Percentiles rank a stretch among this genome's conserved stretches.
These are phyloP conservation scores for Mycena rebaudengoi DNA, from an alignment of 768 basidiomycete genomes.

Conservation along the genomic window DNA sequence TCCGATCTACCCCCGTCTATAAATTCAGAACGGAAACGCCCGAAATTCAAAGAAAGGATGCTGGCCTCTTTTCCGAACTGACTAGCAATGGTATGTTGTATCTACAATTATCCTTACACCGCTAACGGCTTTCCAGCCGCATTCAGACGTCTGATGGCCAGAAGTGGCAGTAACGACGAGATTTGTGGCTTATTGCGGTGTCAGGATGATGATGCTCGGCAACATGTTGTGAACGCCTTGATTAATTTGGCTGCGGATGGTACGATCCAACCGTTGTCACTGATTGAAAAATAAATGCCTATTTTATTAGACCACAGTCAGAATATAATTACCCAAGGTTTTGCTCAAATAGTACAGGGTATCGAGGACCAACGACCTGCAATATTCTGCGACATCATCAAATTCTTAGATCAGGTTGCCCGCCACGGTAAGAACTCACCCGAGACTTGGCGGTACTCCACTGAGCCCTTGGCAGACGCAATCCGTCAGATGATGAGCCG, in stretches of 20 bases:
- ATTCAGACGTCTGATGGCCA: not conserved
- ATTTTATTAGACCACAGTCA: too few species aligned
- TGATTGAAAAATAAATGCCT: not conserved
- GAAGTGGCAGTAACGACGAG: not conserved
- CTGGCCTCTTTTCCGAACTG: too few species aligned
- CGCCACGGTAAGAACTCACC: not conserved
- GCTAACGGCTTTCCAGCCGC: too few species aligned
- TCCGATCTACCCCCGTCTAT: too few species aligned
- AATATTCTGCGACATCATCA: not conserved
- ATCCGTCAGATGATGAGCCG: not conserved
- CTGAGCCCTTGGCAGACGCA: not conserved
- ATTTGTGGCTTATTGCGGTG: not conserved
- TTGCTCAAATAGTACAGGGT: not conserved
- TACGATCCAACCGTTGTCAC: not conserved
- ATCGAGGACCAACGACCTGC: not conserved
- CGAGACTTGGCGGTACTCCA: not conserved
- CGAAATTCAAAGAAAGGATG: too few species aligned
- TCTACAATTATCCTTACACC: too few species aligned
- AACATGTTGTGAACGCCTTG: not conserved
- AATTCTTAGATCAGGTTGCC: not conserved
- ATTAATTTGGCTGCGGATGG: not conserved
- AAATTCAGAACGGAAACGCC: too few species aligned
- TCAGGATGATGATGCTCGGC: not conserved
- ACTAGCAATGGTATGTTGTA: too few species aligned
- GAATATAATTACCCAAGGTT: not conserved